phyloP scores from a whole-genome alignment of 176 grass and related monocot genomes.

The Cymbopogon citratus region DNA sequence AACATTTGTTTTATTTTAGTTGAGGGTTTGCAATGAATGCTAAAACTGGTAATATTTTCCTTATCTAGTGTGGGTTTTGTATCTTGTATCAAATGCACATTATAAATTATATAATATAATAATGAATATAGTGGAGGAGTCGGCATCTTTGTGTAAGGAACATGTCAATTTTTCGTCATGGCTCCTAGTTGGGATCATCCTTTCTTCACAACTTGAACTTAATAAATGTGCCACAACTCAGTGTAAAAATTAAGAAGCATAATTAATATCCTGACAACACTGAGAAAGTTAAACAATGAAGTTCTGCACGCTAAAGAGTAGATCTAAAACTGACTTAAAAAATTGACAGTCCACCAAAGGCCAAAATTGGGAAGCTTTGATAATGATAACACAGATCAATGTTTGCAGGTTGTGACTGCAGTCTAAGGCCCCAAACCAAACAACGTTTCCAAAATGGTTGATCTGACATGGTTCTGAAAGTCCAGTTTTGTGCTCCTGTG shows the following conservation, averaged over 20 bases:
- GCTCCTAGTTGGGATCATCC: background rate
- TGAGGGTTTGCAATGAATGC: background rate
- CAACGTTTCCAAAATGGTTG: constrained; percentile 45
- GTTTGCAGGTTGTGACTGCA: constrained; percentile 94
- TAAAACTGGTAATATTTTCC: background rate
- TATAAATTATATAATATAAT: background rate
- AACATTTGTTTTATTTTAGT: background rate
- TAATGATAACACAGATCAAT: constrained; percentile 63
- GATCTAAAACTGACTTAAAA: constrained; percentile 25
- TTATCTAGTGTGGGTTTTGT: background rate
- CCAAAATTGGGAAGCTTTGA: constrained; percentile 24
- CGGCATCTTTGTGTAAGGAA: background rate
- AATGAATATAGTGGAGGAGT: background rate
- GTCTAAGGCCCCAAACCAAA: constrained; percentile 77
- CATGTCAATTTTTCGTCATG: background rate
- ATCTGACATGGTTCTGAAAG: constrained; percentile 43
- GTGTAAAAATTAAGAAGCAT: background rate
- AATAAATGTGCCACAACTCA: background rate
- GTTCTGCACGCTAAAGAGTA: background rate
- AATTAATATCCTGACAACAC: background rate
- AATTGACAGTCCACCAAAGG: constrained; percentile 9
- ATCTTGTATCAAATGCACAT: background rate
- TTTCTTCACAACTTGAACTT: background rate
- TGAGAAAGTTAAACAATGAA: background rate
- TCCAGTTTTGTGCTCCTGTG: constrained; percentile 26